Conservation (phyloP, 805 yeast genomes). For the Saturnispora silvae region DNA sequence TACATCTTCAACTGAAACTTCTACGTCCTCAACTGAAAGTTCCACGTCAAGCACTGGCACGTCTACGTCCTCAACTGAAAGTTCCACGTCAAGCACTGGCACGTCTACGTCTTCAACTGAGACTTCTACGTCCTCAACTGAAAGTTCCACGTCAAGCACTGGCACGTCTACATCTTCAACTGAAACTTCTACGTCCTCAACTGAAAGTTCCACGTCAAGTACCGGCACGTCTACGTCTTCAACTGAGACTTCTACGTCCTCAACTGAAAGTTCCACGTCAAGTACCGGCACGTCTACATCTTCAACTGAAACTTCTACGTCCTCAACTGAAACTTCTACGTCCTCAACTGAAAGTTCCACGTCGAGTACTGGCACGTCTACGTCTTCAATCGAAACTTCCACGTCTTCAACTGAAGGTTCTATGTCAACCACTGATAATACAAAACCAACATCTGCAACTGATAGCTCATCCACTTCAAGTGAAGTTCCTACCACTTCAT, state of each 20-base stretch:
- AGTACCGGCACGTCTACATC: background rate
- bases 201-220: background rate
- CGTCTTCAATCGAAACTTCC: background rate
- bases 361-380: background rate
- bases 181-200: no score
- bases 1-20: no score
- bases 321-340: background rate
- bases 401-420: background rate
- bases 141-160: no score
- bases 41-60: no score
- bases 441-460: background rate
- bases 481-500: background rate
- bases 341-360: background rate
- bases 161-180: no score
- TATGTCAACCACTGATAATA: no score
- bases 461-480: background rate
- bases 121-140: no score
- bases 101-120: no score
- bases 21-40: no score
- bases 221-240: background rate
- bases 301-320: background rate
- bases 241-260: background rate
- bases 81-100: no score
- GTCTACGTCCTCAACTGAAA: no score
- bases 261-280: background rate